Evolutionary conservation across 257 asterid species (phyloP), one percentile per base, ranked within the genome.

Genomic region (Striga asiatica): DNA sequence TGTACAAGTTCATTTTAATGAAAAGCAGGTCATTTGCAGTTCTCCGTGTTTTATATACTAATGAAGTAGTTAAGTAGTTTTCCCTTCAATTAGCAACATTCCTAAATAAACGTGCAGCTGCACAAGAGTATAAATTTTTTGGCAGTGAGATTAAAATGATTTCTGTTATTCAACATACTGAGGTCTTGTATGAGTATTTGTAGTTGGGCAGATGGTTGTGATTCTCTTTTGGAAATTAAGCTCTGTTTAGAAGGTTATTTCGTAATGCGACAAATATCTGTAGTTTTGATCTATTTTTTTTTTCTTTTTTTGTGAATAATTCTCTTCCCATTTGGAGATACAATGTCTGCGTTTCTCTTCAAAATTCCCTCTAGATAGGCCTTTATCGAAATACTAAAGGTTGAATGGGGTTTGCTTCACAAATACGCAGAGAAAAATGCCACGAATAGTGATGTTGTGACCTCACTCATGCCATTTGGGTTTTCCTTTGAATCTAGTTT

Each of bases 121-220:
- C 47, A 23, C 37, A 8, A 45, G 67, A 67, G 24, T 70, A 70
- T 48, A 64, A 28, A 16, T 20, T 16, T 54, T 59, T 53, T 34
- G 42, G 2, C 12, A 23, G 54, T 41, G 22, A 17, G 32, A 19
- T 2, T 19, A 17, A 34, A 54, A 19, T 34, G 17, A 17, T n/a
- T 47, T 2, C 12, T 25, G 13, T 42, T 9, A 3, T 61, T 10
- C 16, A 20, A 57, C 34, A 6, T 38, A 21, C 28, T 50, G 57
- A 35, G 41, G 41, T 34, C 11, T 16, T 41, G 16, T 53, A 8
- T 24, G 43, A 38, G 20, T 31, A 11, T 27, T 34, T 69, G 25
- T 50, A 12, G 23, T 47, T 10, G 41, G 19, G 29, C 28, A 16
- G 29, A 42, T 25, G 7, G 8, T 42, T 62, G 10, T n/a, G 41